Conservation (phyloP, 2,329 filamentous ascomycete genomes). For the Sarocladium kiliense region DNA sequence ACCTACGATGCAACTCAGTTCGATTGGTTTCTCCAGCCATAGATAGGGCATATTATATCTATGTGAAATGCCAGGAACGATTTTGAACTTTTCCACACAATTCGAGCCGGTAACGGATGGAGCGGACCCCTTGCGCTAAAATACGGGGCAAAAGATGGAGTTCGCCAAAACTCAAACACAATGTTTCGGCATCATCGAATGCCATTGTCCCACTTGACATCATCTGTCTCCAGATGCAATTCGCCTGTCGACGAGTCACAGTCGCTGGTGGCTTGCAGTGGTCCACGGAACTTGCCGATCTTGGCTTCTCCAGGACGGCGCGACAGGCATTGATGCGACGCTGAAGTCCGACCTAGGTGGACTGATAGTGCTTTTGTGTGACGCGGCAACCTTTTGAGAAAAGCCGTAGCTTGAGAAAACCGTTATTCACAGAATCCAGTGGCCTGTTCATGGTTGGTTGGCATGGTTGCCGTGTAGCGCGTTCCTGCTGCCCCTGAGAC, state of each 20-base stretch:
- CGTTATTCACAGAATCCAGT: background rate
- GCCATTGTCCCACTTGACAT: constrained; percentile 5
- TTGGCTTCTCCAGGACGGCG: background rate
- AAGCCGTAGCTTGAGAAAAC: background rate
- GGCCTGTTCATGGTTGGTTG: background rate
- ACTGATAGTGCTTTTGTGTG: background rate
- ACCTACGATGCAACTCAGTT: background rate
- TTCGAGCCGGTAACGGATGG: background rate
- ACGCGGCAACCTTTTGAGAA: background rate
- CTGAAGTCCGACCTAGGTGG: background rate
- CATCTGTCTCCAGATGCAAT: background rate
- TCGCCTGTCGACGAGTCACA: background rate
- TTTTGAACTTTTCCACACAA: background rate
- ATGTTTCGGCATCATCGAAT: background rate
- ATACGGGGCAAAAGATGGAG: background rate
- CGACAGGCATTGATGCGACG: background rate
- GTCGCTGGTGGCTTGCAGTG: background rate
- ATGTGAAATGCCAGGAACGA: too few relatives aligned
- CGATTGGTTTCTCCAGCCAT: constrained; percentile 1
- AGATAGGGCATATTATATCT: too few relatives aligned
- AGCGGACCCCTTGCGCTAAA: background rate
- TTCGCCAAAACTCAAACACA: background rate
- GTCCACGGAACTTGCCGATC: constrained; percentile 9
- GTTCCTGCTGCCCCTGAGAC: background rate
- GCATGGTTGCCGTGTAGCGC: background rate